phyloP scores from a whole-genome alignment of 495 filamentous ascomycete species.

The Pyrenopolyporus hunteri region DNA sequence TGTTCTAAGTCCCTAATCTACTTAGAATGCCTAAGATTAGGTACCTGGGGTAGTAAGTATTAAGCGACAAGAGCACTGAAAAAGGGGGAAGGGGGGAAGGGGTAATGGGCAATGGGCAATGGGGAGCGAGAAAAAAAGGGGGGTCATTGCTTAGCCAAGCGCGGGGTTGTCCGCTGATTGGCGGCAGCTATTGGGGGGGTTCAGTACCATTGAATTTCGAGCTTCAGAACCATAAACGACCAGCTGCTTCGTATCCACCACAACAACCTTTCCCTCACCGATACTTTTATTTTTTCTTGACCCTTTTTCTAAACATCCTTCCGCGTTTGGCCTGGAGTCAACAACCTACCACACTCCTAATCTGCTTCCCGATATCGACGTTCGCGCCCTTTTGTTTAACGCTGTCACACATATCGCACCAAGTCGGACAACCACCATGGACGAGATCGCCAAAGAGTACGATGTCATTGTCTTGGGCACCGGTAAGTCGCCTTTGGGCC shows the following conservation, averaged over 20 bases:
- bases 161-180: constrained; percentile 35
- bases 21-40: not conserved
- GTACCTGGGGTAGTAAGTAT: not conserved
- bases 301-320: constrained; percentile 17
- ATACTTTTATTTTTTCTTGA: constrained; percentile 29
- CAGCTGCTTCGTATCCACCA: constrained; percentile 34
- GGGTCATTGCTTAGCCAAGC: constrained; percentile 22
- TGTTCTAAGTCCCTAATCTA: too few relatives aligned
- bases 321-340: constrained; percentile 38
- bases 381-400: constrained; percentile 2
- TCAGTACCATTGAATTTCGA: constrained; percentile 19
- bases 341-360: constrained; percentile 3
- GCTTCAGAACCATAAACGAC: constrained; percentile 26
- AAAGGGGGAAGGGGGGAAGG: not conserved
- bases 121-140: not conserved
- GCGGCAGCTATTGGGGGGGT: constrained; percentile 22
- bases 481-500: constrained; percentile 60
- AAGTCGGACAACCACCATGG: constrained; percentile 64
- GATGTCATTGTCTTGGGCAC: constrained; percentile 98
- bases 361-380: constrained; percentile 4
- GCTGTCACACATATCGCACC: constrained; percentile 5
- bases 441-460: constrained; percentile 96
- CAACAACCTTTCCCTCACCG: constrained; percentile 34
- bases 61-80: not conserved
- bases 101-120: not conserved